Conservation (phyloP, 2,329 filamentous ascomycete genomes). For the Clarireedia homoeocarpa region DNA sequence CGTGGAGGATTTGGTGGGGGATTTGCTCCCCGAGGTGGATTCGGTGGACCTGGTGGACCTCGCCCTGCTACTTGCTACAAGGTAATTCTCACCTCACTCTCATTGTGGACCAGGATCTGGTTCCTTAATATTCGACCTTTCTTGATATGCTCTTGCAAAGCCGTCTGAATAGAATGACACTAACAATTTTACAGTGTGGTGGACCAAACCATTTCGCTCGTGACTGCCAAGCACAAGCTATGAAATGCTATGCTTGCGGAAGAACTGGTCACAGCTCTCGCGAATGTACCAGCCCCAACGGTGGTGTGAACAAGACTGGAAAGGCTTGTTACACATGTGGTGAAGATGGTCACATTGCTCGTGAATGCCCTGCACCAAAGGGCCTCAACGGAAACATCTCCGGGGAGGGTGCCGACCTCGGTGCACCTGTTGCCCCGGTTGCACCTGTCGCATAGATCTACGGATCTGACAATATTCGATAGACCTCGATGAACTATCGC, state of each 20-base stretch:
- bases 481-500: constrained; percentile 30
- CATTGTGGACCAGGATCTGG: too few species aligned
- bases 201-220: constrained; percentile 97
- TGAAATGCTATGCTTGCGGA: constrained; percentile 75
- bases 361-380: constrained; percentile 62
- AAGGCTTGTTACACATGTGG: constrained; percentile 99
- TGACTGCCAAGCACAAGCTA: constrained; percentile 65
- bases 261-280: constrained; percentile 51
- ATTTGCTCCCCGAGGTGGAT: constrained; percentile 64
- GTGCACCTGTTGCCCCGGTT: constrained; percentile 32
- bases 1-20: constrained; percentile 64
- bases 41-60: constrained; percentile 50
- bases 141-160: too few species aligned
- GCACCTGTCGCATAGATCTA: constrained; percentile 35
- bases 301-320: constrained; percentile 88
- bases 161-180: background rate
- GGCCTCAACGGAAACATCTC: constrained; percentile 40
- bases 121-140: too few species aligned
- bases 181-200: constrained; percentile 39
- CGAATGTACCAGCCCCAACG: constrained; percentile 50
- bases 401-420: constrained; percentile 21
- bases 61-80: constrained; percentile 67
- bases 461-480: constrained; percentile 22
- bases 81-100: constrained; percentile 13
- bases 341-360: constrained; percentile 90